Evolutionary conservation across 139 green algal species (phyloP), one percentile per base, ranked within the genome.

Genomic region (Edaphochlamys debaryana): DNA sequence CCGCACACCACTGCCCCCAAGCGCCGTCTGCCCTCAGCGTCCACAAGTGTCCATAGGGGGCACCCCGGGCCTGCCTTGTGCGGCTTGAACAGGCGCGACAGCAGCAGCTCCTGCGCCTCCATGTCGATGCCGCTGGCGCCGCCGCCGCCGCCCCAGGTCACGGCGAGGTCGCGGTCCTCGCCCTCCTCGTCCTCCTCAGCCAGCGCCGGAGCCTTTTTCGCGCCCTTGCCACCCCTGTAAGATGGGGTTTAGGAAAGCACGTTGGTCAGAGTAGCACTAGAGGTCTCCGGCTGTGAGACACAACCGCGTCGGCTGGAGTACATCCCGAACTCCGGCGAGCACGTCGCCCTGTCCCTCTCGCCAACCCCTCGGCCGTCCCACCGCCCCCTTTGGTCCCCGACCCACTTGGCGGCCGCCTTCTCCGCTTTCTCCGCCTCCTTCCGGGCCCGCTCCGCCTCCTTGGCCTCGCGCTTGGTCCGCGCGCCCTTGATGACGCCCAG

Each of bases 71-170:
- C n/a, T n/a, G n/a, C 89, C 89, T 93, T 86, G 74, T 91, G 79
- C 30, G 87, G 87, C 56, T 86, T 89, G 79, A 91, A 92, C 42
- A 91, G 84, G 54, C 90, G 77, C 20, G 23, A 3, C 72, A 92
- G 87, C 54, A 93, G 63, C 3, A 68, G 80, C 77, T 91, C 90
- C 80, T 93, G 87, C 87, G 86, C 87, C 37, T 91, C 86, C 42
- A 93, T 69, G 76, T 93, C 90, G 30, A 87, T 82, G 0, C 84
- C 85, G 1, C 69, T 88, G 22, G 60, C 67, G 27, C 85, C 85
- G 17, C 78, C 87, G 8, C 69, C 85, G 52, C 90, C 90, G 38
- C 90, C 90, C 90, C 90, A 93, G 42, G 70, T 38, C 78, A 93
- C 82, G 3, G 62, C 62, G 15, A 73, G 34, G 62, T 73, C 62